phyloP scores from a whole-genome alignment of 345 rosid species.

The Kernera saxatilis region DNA sequence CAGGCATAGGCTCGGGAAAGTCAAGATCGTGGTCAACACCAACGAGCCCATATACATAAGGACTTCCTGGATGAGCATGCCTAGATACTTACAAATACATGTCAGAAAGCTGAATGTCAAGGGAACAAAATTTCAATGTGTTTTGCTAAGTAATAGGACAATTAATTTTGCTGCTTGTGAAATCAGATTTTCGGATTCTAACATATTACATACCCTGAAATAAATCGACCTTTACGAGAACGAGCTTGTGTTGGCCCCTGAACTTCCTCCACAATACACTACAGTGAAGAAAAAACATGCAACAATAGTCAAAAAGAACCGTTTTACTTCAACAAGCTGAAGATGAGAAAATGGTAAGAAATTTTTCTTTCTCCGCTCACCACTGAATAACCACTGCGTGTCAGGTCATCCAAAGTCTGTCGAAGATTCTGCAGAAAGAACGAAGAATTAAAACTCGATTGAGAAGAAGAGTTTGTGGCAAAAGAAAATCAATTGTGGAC shows the following conservation, averaged over 20 bases:
- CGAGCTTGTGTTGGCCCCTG: slow-evolving; percentile 97
- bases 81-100: slow-evolving; percentile 43
- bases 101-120: slow-evolving; percentile 31
- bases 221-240: slow-evolving; percentile 89
- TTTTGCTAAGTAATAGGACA: neutral
- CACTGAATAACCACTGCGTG: slow-evolving; percentile 82
- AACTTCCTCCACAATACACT: slow-evolving; percentile 99
- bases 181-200: neutral
- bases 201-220: slow-evolving; percentile 60
- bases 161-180: neutral
- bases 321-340: neutral
- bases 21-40: slow-evolving; percentile 97
- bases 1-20: slow-evolving; percentile 98
- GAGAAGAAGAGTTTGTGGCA: neutral
- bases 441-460: neutral
- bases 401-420: slow-evolving; percentile 95
- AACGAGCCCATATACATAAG: slow-evolving; percentile 95
- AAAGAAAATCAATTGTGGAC: neutral
- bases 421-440: slow-evolving; percentile 77
- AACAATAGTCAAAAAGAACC: neutral
- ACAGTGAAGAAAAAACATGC: neutral
- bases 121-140: neutral
- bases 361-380: slow-evolving; percentile 40
- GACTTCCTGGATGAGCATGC: slow-evolving; percentile 99
- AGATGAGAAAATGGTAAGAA: neutral